Percentiles rank a stretch among this genome's conserved stretches.
Evolutionary conservation across 352 stramenopile species (phyloP).

Genomic region (Phytophthora rubi): DNA sequence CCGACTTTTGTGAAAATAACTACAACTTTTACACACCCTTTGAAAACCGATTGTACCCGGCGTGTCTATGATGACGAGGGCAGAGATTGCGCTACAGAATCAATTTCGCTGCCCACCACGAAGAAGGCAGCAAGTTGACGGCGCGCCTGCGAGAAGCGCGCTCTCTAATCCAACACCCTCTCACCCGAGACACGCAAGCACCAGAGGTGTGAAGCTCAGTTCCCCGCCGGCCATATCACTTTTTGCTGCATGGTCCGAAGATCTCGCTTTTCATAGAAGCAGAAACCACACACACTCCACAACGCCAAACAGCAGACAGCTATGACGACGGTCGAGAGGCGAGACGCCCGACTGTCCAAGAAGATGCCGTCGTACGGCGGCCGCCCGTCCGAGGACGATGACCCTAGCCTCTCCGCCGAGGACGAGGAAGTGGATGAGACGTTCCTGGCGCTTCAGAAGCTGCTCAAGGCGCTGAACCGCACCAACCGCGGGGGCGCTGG

Average conservation of each 20-base stretch:
- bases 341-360: conserved; percentile 40
- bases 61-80: conserved; percentile 19
- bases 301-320: not conserved
- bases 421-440: conserved; percentile 83
- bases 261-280: not conserved
- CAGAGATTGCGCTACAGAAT: conserved; percentile 28
- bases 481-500: conserved; percentile 31
- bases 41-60: conserved; percentile 15
- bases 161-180: conserved; percentile 6
- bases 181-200: conserved; percentile 12
- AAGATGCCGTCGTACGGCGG: conserved; percentile 59
- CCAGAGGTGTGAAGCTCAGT: not conserved
- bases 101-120: conserved; percentile 26
- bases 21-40: not conserved
- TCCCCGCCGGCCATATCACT: conserved; percentile 3
- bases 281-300: not conserved
- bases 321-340: conserved; percentile 31
- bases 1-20: not conserved
- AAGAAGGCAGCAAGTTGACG: not conserved
- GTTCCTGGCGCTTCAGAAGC: conserved; percentile 78
- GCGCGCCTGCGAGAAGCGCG: conserved; percentile 2
- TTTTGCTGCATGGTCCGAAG: conserved; percentile 31
- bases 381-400: conserved; percentile 45
- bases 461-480: conserved; percentile 71
- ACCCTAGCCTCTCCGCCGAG: conserved; percentile 58